Base-by-base conservation (phyloP, 1,284 basidiomycete genomes). In the Naganishia cerealis region DNA sequence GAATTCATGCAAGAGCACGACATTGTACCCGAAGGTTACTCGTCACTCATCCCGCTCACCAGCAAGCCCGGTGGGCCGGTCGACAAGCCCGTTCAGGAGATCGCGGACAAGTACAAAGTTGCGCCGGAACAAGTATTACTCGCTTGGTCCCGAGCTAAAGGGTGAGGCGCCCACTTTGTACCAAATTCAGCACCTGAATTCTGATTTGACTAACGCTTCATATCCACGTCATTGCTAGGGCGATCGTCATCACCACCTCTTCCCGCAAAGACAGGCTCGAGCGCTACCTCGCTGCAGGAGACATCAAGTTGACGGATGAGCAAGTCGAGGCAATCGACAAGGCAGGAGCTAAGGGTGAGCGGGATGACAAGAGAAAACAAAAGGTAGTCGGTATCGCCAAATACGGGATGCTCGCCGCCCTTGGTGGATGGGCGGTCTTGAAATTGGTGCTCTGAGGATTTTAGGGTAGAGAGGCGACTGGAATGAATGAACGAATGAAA, bases 1-100 rank as follows among this genome's bases (percentile, higher is more conserved):
- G 85, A 85, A 38, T 89, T 83, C 72, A 83, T 84, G 56, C 80
- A 81, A 3, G 78, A 83, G 71, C 82, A 90, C 66, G 83, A 83
- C 36, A 88, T 91, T 59, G 82, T 86, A 0, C 85, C 86, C 48
- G 89, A 90, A 74, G 88, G 87, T 0, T 91, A 89, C 78, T 87
- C 87, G 56, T 80, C 86, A 54, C 82, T 91, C 12, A 83, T 82
- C 68, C 87, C 88, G 0, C 83, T 90, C 48, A 90, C 88, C 1
- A 77, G 74, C 16, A 80, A 77, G 29, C 86, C 87, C 0, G 87
- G 87, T 3, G 89, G 88, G 8, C 86, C 88, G 1, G 82, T 91
- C 12, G 88, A 90, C 74, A 83, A 81, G 57, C 86, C 87, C 0
- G 81, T 91, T 48, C 79, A 83, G 29, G 79, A 81, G 8, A 86